Percentiles rank a stretch among this genome's conserved stretches.
phyloP scores from a whole-genome alignment of 345 rosid genomes.

The Eucalyptus cloeziana region DNA sequence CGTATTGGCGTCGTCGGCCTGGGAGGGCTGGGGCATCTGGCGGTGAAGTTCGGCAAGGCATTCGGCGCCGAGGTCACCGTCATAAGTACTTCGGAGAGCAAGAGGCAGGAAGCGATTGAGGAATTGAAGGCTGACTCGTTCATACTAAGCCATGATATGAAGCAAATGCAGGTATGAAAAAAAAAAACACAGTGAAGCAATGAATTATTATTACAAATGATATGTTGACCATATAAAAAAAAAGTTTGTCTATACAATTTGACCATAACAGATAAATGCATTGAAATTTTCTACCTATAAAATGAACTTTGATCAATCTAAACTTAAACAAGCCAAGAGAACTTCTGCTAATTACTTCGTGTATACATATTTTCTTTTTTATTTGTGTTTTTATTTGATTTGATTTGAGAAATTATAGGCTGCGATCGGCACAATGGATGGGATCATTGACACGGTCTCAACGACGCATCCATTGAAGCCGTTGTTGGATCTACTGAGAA shows the following conservation, averaged over 20 bases:
- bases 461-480: neutral
- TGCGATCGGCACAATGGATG: conserved; percentile 10
- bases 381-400: neutral
- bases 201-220: neutral
- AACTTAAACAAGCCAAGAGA: neutral
- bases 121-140: neutral
- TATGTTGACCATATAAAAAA: neutral
- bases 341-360: neutral
- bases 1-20: neutral
- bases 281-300: neutral
- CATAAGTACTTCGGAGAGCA: neutral
- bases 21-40: conserved; percentile 4
- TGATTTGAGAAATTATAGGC: neutral
- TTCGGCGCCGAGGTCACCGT: neutral
- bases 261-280: neutral
- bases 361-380: neutral
- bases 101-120: neutral
- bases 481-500: neutral
- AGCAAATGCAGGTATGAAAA: neutral
- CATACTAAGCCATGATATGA: neutral
- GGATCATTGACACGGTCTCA: conserved; percentile 13
- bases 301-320: neutral
- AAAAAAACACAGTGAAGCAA: neutral
- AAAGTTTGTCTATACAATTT: neutral
- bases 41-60: conserved; percentile 7